Evolutionary conservation across 495 filamentous ascomycete species (phyloP), one percentile per base, ranked within the genome.

Genomic region (Baudoinia panamericana): DNA sequence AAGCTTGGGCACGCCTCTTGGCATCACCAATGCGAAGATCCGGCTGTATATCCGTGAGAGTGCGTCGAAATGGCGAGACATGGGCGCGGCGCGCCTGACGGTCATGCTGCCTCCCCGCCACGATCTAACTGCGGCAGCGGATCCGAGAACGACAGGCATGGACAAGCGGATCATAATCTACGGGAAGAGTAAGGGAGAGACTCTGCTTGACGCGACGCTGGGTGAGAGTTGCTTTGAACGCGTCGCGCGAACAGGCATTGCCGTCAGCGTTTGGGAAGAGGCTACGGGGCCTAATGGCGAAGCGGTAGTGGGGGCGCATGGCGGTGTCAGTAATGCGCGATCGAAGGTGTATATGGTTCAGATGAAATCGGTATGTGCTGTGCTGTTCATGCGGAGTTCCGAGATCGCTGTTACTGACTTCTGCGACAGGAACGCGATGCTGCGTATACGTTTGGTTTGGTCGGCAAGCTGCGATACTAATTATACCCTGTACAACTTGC

Each of bases 261-360:
- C 85, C 11, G 68, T 92, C 34, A 86, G 76, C 40, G 78, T 96
- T 9, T 84, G 85, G 72, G 80, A 88, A 53, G 82, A 90, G 54
- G 68, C 77, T 28, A 66, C 76, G 17, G 82, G 80, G 18, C 70
- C 75, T 46, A 69, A 77, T 51, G 80, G 80, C 0, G 68, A 72
- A 43, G 64, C 78, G 13, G 83, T 82, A 9, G 63, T 68, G 1
- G 74, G 75, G 21, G 73, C 75, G 0, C 67, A 75, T 36, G 90
- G 90, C 3, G 82, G 80, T 18, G 75, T 93, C 1, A 63, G 56
- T 13, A 71, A 67, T 4, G 80, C 79, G 8, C 72, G 70, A 44
- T 79, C 76, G 24, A 75, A 68, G 36, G 78, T 86, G 33, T 93
- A 81, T 69, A 84, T 87, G 69, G 76, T 94, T 43, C 83, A 90